Base-by-base conservation (phyloP, 1,284 basidiomycete genomes). In the Agaricales sp. region DNA sequence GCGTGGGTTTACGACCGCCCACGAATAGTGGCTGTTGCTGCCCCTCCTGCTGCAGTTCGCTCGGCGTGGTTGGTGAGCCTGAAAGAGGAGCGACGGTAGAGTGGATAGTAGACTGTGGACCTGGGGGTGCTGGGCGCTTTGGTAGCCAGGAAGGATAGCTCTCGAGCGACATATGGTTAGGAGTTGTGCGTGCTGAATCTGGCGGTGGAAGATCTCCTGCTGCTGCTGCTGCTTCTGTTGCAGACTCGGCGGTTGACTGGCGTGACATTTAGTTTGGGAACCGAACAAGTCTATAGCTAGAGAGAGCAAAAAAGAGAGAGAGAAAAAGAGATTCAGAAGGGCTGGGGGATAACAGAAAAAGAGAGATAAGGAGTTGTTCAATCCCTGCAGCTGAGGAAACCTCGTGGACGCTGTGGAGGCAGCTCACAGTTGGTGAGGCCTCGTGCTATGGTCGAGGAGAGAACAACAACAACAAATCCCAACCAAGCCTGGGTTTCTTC, bases 1-100 rank as follows among this genome's bases (percentile, higher is more conserved):
- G 82, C 0, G 85, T 86, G 1, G 87, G 75, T 56, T 78, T 83
- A 47, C 87, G 74, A 13, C 87, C 87, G 23, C 77, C 74, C 19
- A 66, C 55, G 51, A 71, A 65, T 4, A 14, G 18, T 19, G 13
- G 20, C 16, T 35, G 6, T 35, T 45, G 26, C 25, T 35, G 14
- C 49, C 45, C 3, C 46, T 46, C 35, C 47, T 35, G 30, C 30
- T 35, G 11, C 30, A 35, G n/a, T 8, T 35, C 30, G 30, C 30
- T 8, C 30, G 8, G 30, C 30, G n/a, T 35, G 30, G 11, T 35
- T 35, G 11, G n/a, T 35, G 30, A 35, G 30, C 30, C 8, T 11
- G 11, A n/a, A 35, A 8, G 30, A n/a, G 30, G 30, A 11, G 11
- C 30, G 30, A 35, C 30, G 30, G 30, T 35, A 35, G 30, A 35